Evolutionary conservation across 1,284 basidiomycete genomes (phyloP), one percentile per base, ranked within the genome.

Genomic region (Sporisorium iseilematis-ciliati): DNA sequence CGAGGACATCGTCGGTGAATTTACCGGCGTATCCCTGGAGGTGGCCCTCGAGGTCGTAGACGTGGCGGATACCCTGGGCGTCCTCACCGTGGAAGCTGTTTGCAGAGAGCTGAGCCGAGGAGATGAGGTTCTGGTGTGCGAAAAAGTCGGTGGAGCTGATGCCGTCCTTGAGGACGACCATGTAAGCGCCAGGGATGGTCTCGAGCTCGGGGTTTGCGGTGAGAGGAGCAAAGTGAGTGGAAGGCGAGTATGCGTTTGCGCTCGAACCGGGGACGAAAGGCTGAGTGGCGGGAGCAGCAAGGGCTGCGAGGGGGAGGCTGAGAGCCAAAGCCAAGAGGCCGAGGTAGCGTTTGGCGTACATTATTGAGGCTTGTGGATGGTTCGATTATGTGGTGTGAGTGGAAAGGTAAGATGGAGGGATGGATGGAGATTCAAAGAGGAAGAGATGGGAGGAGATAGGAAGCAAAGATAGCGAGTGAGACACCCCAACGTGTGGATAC

Each of bases 21-120:
- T 88, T 88, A 59, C 95, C 96, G 50, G 95, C 89, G 87, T 95
- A 94, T 33, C 93, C 94, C 75, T 90, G 91, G 82, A 93, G 58
- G 59, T 70, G 72, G 35, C 65, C 53, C 46, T 68, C 74, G 50
- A 81, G 71, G 45, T 84, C 75, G 71, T 78, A 85, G 35, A 84
- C 70, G 67, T 84, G 83, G 29, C 71, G 58, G 51, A 84, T 72
- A 45, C 77, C 80, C 23, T 62, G 57, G 18, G 65, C 73, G 49
- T 76, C 70, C 29, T 75, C 57, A 40, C 70, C 70, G 69, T 79
- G 73, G 75, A 78, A 74, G 65, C 65, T 65, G 66, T 73, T 69
- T 53, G 75, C 65, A 16, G 66, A 55, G 26, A 73, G 65, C 73
- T 82, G 79, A 21, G 79, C 75, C 23, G 68, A 57, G 21, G 75